Evolutionary conservation across 2,329 filamentous ascomycete genomes (phyloP), one percentile per base, ranked within the genome.

Genomic region (Aspergillus sp.): DNA sequence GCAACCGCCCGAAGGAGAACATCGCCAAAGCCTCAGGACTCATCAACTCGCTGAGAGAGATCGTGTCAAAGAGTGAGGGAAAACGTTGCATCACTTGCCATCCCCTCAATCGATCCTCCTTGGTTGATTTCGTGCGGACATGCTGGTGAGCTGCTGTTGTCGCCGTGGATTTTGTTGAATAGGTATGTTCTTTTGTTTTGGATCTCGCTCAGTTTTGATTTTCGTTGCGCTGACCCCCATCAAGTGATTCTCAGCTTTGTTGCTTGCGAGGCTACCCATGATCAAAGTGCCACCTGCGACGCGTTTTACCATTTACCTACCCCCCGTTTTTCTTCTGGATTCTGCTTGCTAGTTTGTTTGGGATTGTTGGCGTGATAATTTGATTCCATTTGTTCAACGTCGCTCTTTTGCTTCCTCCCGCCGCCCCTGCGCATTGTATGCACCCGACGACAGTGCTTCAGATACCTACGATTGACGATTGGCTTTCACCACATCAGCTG

Each of bases 401-500:
- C 52, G 43, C 52, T 54, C 52, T 35, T 54, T 54, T 52, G 39
- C 40, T 48, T 23, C 24, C 12, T 21, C 11, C 46, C 45, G 35
- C 46, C 39, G 35, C 33, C 45, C 44, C 54, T 56, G 56, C 56
- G 57, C 56, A 56, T 54, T 24, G 41, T 53, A 33, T 46, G 14
- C 41, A 40, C 40, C 43, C 39, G 45, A 48, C 44, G 68, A 65
- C 52, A 68, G 64, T 55, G 70, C 62, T 49, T 62, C 64, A 52
- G 33, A 35, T 53, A 44, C 40, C 5, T n/a, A n/a, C 12, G 27
- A 37, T 44, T 45, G 4, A n/a, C 12, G 27, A 37, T 44, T 45
- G 4, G 51, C 35, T 6, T 52, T 46, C 7, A 19, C 33, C 11
- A 39, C 8, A 23, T 17, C 35, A 19, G 21, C 24, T 17, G 37